Base-by-base conservation (phyloP, 345 rosid species). In the Adansonia digitata region DNA sequence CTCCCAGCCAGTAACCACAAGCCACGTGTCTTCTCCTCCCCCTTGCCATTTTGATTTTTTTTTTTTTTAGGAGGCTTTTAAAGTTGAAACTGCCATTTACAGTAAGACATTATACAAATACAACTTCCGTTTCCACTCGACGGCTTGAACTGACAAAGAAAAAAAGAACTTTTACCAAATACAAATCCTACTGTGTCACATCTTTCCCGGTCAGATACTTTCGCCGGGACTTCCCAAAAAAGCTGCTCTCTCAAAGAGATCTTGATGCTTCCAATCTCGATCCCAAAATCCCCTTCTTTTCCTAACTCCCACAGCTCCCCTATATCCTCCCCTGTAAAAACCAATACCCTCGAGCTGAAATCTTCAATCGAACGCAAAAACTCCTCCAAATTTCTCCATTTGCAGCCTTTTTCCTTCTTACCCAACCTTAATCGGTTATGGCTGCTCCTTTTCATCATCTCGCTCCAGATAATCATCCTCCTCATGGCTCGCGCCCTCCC, bases 381-480 rank as follows among this genome's bases (percentile, higher is more conserved):
- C 86, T 86, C 88, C 5, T 82, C 77, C 53, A 77, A 40, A 78
- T 82, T 88, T 7, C 77, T 81, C 37, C 79, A 70, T 51, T 75
- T 82, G 29, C 84, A 81, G 10, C 77, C 88, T 31, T 63, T 75
- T 70, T 40, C 82, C 77, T 62, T 83, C 65, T 75, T 84, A 13
- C 72, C 77, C 6, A 88, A 80, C n/a, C 88, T 83, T 64, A 85
- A 81, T 20, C 89, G 94, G 40, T 60, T 87, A 78, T 89, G 90
- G 90, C 86, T 93, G 6, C 73, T 90, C 75, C 37, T 90, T 77
- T 72, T 82, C 72, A 73, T 92, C 72, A 81, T 94, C 75, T 79
- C 49, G 37, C 68, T 94, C 72, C 97, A 94, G 80, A 74, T 92
- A 82, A 53, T 86, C 63, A 85, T 92, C 78, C 75, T 89, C 79